These are phyloP conservation scores for Fusarium hainanense DNA, from an alignment of 2,329 filamentous ascomycete species.

Conservation along the genomic window DNA sequence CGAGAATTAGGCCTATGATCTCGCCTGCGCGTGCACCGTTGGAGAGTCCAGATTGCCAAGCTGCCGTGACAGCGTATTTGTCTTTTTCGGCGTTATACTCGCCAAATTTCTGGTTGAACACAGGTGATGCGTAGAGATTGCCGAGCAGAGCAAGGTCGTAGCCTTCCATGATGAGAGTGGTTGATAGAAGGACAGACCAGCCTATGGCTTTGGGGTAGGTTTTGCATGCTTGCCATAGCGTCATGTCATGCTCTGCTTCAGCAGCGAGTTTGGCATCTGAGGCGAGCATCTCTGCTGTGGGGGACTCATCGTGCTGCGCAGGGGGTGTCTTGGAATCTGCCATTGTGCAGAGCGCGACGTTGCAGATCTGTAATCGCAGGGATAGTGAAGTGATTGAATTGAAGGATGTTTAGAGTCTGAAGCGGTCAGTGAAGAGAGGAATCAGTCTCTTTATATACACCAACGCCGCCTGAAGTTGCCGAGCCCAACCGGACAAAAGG, in stretches of 20 bases:
- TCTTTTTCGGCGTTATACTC: constrained; percentile 47
- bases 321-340: too few species aligned
- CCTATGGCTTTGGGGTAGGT: constrained; percentile 60
- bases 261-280: constrained; percentile 56
- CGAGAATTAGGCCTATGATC: constrained; percentile 65
- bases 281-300: constrained; percentile 43
- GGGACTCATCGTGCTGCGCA: constrained; percentile 43
- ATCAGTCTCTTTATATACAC: constrained; percentile 18
- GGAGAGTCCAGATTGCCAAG: constrained; percentile 67
- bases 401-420: too few species aligned
- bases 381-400: too few species aligned
- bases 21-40: constrained; percentile 65
- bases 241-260: constrained; percentile 56
- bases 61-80: constrained; percentile 61
- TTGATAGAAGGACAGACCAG: constrained; percentile 60
- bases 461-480: too few species aligned
- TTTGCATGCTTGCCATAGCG: constrained; percentile 53
- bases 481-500: not conserved
- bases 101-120: constrained; percentile 61
- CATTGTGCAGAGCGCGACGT: too few species aligned
- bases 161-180: constrained; percentile 62
- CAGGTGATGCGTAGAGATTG: constrained; percentile 61
- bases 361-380: too few species aligned
- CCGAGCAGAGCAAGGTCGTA: constrained; percentile 63
- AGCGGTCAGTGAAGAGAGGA: too few species aligned